Conservation (phyloP, 2,329 filamentous ascomycete species). For the Metarhizium humberi region DNA sequence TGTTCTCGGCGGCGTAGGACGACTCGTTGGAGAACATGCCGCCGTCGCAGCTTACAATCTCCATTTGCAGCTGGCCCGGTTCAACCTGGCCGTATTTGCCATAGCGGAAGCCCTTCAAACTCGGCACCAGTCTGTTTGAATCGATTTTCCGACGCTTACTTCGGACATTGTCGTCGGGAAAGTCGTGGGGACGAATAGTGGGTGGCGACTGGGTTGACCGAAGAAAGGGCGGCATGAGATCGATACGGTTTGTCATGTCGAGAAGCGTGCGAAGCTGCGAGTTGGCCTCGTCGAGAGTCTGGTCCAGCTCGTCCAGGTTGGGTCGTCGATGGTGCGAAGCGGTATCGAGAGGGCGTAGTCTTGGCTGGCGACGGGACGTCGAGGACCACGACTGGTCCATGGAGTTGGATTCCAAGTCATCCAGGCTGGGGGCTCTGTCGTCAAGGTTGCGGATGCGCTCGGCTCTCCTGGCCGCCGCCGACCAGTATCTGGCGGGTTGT, state of each 20-base stretch:
- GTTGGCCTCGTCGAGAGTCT: conserved; percentile 32
- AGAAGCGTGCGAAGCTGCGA: conserved; percentile 33
- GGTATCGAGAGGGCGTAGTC: conserved; percentile 15
- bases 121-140: conserved; percentile 43
- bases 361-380: conserved; percentile 14
- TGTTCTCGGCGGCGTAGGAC: conserved; percentile 65
- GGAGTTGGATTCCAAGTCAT: conserved; percentile 17
- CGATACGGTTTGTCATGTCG: conserved; percentile 26
- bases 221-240: conserved; percentile 17
- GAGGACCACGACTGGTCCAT: conserved; percentile 18
- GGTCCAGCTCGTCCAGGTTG: conserved; percentile 28
- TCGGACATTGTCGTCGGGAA: conserved; percentile 39
- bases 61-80: conserved; percentile 71
- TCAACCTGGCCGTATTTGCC: conserved; percentile 83
- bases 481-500: conserved; percentile 12
- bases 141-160: conserved; percentile 65
- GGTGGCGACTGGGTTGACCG: conserved; percentile 25
- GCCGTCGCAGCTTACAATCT: conserved; percentile 83
- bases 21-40: conserved; percentile 58
- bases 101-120: conserved; percentile 59
- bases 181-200: conserved; percentile 26
- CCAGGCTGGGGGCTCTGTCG: conserved; percentile 16
- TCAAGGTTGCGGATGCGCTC: conserved; percentile 27
- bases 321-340: conserved; percentile 9
- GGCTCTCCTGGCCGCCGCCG: conserved; percentile 21